A percentile compares a stretch with the other conserved stretches of the same genome.
These are phyloP conservation scores for Neoscytalidium dimidiatum DNA, from an alignment of 2,329 filamentous ascomycete genomes.

Conservation along the genomic window DNA sequence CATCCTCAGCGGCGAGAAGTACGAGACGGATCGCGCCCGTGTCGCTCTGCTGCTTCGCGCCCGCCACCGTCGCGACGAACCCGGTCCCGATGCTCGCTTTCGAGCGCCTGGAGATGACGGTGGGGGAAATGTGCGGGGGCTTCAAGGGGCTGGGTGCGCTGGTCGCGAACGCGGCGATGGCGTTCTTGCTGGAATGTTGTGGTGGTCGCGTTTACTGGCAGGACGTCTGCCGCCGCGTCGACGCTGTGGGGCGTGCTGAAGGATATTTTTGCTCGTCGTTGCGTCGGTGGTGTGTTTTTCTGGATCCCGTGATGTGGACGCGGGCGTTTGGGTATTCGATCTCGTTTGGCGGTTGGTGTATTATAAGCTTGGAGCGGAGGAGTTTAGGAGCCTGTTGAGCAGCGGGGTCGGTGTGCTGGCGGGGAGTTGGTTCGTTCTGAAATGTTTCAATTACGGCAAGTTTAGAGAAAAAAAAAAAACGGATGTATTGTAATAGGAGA, in stretches of 20 bases:
- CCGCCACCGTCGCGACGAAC: constrained; percentile 82
- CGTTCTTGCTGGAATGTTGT: constrained; percentile 86
- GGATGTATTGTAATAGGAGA: too few relatives aligned
- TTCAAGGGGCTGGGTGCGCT: constrained; percentile 74
- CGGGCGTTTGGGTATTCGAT: constrained; percentile 85
- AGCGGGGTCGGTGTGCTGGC: too few relatives aligned
- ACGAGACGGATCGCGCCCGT: constrained; percentile 92
- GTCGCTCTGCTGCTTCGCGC: constrained; percentile 87
- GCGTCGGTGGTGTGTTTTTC: constrained; percentile 82
- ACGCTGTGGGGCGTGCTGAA: constrained; percentile 87
- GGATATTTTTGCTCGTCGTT: constrained; percentile 78
- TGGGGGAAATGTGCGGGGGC: constrained; percentile 70
- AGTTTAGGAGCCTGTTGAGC: constrained; percentile 59
- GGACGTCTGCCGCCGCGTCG: constrained; percentile 81
- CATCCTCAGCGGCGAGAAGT: constrained; percentile 77
- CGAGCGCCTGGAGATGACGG: constrained; percentile 69
- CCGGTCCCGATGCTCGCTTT: constrained; percentile 64
- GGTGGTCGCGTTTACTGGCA: too few relatives aligned
- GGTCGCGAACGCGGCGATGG: constrained; percentile 75
- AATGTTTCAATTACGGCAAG: too few relatives aligned
- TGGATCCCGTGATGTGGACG: constrained; percentile 69
- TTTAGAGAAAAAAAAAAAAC: too few relatives aligned
- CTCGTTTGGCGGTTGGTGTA: constrained; percentile 77
- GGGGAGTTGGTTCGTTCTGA: too few relatives aligned
- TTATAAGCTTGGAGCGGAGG: constrained; percentile 83